phyloP scores from a whole-genome alignment of 2,329 filamentous ascomycete genomes.

The Cordyceps militaris region DNA sequence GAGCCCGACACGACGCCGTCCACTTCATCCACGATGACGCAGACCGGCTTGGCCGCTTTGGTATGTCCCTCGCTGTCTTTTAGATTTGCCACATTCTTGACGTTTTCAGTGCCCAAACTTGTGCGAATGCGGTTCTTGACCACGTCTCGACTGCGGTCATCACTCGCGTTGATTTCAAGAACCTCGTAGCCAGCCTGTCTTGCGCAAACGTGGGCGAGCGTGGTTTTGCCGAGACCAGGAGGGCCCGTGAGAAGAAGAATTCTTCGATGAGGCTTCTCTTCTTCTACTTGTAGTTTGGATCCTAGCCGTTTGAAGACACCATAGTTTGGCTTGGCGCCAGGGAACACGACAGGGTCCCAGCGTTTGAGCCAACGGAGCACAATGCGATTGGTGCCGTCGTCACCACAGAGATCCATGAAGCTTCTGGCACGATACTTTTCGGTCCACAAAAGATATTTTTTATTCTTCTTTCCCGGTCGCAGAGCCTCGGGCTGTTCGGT shows the following conservation, averaged over 20 bases:
- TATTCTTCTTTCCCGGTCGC: constrained; percentile 31
- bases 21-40: constrained; percentile 92
- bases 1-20: constrained; percentile 85
- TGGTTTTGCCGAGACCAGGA: constrained; percentile 92
- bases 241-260: constrained; percentile 86
- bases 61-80: constrained; percentile 48
- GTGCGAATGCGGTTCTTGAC: constrained; percentile 89
- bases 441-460: constrained; percentile 70
- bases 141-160: constrained; percentile 83
- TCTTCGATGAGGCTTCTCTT: constrained; percentile 76
- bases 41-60: constrained; percentile 78
- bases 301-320: constrained; percentile 36
- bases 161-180: constrained; percentile 95
- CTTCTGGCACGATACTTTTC: constrained; percentile 92
- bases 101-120: constrained; percentile 87
- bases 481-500: constrained; percentile 29
- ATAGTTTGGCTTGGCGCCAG: constrained; percentile 57
- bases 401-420: constrained; percentile 89
- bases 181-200: constrained; percentile 93
- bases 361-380: constrained; percentile 90
- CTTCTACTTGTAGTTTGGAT: constrained; percentile 40
- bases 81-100: constrained; percentile 63
- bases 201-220: constrained; percentile 90
- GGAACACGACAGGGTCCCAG: constrained; percentile 92
- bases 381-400: constrained; percentile 84